These are phyloP conservation scores for Heimioporus retisporus DNA, from an alignment of 1,284 basidiomycete genomes.

Conservation along the genomic window DNA sequence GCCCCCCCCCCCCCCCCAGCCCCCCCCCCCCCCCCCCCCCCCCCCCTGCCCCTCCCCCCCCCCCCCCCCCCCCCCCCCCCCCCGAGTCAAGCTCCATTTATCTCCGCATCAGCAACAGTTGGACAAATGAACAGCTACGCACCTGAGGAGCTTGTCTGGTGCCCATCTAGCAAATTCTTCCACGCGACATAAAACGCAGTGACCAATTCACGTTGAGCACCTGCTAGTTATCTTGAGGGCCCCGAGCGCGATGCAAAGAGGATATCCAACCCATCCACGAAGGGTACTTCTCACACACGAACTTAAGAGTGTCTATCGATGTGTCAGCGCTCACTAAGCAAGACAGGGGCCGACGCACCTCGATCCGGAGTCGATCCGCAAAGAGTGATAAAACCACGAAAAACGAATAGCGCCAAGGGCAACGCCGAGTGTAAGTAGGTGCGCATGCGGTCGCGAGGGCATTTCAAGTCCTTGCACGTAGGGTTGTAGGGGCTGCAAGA, in stretches of 20 bases:
- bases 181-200: slow-evolving; percentile 90
- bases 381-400: slow-evolving; percentile 99
- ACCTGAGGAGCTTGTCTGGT: slow-evolving; percentile 92
- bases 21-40: too few species aligned
- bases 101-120: neutral
- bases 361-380: slow-evolving; percentile 96
- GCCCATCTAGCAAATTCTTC: slow-evolving; percentile 94
- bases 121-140: neutral
- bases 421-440: slow-evolving; percentile 85
- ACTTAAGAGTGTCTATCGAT: slow-evolving; percentile 82
- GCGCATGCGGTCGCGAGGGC: slow-evolving; percentile 80
- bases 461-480: slow-evolving; percentile 86
- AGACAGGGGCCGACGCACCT: slow-evolving; percentile 61
- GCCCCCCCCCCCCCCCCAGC: too few species aligned
- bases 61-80: too few species aligned
- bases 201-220: slow-evolving; percentile 88
- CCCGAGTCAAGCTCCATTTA: slow-evolving; percentile 79
- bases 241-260: slow-evolving; percentile 93
- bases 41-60: too few species aligned
- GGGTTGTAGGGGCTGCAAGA: too few species aligned
- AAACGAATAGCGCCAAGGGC: slow-evolving; percentile 97
- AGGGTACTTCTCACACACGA: slow-evolving; percentile 95
- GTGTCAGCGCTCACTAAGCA: slow-evolving; percentile 5
- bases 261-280: slow-evolving; percentile 93
- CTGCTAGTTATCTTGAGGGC: slow-evolving; percentile 86